Percentiles rank a stretch among this genome's conserved stretches.
Conservation (phyloP, 2,329 filamentous ascomycete genomes). For the Xylaria sp. region DNA sequence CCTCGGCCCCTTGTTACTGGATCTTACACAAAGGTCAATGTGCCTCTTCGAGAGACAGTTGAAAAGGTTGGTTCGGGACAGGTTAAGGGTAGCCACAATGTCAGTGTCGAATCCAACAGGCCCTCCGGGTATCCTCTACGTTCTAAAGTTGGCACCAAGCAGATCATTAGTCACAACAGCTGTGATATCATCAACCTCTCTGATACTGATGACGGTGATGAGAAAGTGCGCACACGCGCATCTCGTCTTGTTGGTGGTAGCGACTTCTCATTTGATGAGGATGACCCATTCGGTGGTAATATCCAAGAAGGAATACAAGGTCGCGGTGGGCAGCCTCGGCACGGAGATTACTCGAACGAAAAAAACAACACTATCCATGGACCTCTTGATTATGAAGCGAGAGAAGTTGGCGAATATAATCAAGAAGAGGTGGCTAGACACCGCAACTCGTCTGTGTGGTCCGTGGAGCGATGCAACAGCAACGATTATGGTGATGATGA, state of each 20-base stretch:
- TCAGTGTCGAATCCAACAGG: neutral
- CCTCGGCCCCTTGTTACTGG: slow-evolving; percentile 1
- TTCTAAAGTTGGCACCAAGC: neutral
- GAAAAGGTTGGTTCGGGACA: no score
- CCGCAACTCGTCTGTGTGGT: no score
- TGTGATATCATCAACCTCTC: neutral
- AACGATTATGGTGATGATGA: neutral
- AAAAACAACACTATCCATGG: neutral
- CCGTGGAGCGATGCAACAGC: neutral
- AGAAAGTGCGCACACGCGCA: neutral
- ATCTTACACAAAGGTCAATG: slow-evolving; percentile 4
- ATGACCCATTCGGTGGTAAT: neutral
- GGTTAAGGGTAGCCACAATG: neutral
- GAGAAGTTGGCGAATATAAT: neutral
- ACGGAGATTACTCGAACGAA: neutral
- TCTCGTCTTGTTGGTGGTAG: slow-evolving; percentile 15
- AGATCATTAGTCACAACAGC: neutral
- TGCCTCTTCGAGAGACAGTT: slow-evolving; percentile 7
- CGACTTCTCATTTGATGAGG: neutral
- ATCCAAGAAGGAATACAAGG: neutral
- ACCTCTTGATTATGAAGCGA: neutral
- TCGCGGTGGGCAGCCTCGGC: no score
- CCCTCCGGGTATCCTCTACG: neutral
- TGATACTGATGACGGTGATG: slow-evolving; percentile 12
- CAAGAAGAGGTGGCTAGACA: neutral